Percentiles rank a stretch among this genome's conserved stretches.
These are phyloP conservation scores for Aspergillus chevalieri DNA, from an alignment of 2,329 filamentous ascomycete genomes.

Conservation along the genomic window DNA sequence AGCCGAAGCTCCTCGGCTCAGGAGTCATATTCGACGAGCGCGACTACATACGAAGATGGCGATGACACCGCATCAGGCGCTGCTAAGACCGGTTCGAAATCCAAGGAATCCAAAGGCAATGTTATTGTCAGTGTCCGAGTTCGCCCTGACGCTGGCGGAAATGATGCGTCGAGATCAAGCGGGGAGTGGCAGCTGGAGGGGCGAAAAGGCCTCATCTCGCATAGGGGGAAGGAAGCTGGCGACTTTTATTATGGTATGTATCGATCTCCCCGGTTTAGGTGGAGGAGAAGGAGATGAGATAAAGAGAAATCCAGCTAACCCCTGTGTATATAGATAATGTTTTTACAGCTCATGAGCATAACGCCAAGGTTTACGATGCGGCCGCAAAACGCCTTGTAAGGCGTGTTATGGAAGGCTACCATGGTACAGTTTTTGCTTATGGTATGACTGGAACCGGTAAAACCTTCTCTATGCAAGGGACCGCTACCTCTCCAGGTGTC, in stretches of 20 bases:
- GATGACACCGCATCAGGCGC: constrained; percentile 46
- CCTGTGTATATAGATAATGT: constrained; percentile 72
- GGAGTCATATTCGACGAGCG: constrained; percentile 85
- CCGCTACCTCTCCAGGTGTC: constrained; percentile 87
- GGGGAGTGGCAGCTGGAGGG: constrained; percentile 91
- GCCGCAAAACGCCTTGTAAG: constrained; percentile 89
- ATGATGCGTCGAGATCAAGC: constrained; percentile 58
- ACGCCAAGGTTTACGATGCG: constrained; percentile 89
- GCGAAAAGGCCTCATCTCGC: constrained; percentile 72
- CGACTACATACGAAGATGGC: constrained; percentile 78
- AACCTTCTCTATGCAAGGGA: constrained; percentile 99
- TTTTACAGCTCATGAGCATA: constrained; percentile 89
- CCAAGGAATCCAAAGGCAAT: constrained; percentile 80
- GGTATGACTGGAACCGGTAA: constrained; percentile 99
- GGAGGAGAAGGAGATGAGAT: neutral
- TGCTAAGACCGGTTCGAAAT: constrained; percentile 25
- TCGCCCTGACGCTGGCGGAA: constrained; percentile 66
- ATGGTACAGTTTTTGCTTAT: constrained; percentile 96
- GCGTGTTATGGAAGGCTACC: constrained; percentile 97
- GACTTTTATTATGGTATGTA: constrained; percentile 82
- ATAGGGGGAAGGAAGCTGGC: constrained; percentile 80
- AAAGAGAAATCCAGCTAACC: neutral
- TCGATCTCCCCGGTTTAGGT: neutral
- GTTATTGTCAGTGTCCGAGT: constrained; percentile 93
- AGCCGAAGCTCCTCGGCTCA: constrained; percentile 89